A percentile compares a stretch with the other conserved stretches of the same genome.
Conservation (phyloP, 2,329 filamentous ascomycete species). For the Colletotrichum viniferum region DNA sequence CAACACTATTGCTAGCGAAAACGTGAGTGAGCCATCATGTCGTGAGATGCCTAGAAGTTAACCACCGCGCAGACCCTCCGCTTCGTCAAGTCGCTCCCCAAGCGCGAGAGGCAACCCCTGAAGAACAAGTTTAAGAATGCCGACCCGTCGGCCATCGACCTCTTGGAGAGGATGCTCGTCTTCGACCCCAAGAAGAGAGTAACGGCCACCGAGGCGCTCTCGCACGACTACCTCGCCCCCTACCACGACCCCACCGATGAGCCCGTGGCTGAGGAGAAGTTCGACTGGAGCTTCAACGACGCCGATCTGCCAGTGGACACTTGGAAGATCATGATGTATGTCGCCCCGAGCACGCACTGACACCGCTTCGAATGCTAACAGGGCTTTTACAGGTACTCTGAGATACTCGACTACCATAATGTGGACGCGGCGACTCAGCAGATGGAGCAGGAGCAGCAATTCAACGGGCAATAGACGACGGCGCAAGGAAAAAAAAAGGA, state of each 20-base stretch:
- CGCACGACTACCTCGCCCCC: conserved; percentile 90
- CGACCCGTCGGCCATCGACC: conserved; percentile 82
- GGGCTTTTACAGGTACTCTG: conserved; percentile 77
- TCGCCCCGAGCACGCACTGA: background rate
- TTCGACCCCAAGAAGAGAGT: conserved; percentile 98
- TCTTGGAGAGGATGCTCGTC: conserved; percentile 95
- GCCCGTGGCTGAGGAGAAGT: conserved; percentile 94
- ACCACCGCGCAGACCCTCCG: conserved; percentile 73
- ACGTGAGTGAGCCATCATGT: conserved; percentile 61
- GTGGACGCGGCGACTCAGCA: conserved; percentile 61
- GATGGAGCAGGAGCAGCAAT: conserved; percentile 33
- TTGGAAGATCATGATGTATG: conserved; percentile 99
- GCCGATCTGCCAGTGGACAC: conserved; percentile 96
- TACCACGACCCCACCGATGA: conserved; percentile 99
- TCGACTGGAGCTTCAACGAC: conserved; percentile 99
- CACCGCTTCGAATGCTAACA: background rate
- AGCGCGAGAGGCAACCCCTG: conserved; percentile 88
- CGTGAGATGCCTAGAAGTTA: background rate
- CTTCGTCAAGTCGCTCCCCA: conserved; percentile 96
- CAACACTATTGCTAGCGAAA: conserved; percentile 97
- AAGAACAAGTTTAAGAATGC: conserved; percentile 94
- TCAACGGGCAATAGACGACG: conserved; percentile 38
- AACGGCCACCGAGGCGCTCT: conserved; percentile 82
- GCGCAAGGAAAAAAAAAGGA: background rate
- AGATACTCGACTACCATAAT: conserved; percentile 98